Evolutionary conservation across 805 yeast species (phyloP).

Genomic region (Pichia pseudocactophila): DNA sequence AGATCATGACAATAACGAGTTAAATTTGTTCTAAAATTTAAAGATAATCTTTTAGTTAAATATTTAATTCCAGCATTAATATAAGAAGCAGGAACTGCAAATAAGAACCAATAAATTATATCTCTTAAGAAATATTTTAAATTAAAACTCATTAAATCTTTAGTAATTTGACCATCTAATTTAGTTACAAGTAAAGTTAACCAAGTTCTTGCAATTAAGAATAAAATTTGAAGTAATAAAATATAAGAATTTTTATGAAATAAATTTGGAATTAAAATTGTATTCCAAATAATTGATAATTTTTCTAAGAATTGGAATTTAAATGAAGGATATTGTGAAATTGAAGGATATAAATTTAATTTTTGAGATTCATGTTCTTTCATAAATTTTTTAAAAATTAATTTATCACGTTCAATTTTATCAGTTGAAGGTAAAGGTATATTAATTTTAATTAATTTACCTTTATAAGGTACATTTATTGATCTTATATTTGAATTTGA

Average conservation of each 20-base stretch:
- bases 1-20: slow-evolving; percentile 84
- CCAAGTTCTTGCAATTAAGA: slow-evolving; percentile 78
- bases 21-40: slow-evolving; percentile 77
- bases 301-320: slow-evolving; percentile 64
- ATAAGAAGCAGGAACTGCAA: slow-evolving; percentile 89
- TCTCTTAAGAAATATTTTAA: slow-evolving; percentile 69
- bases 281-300: slow-evolving; percentile 62
- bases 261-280: slow-evolving; percentile 67
- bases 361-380: slow-evolving; percentile 21
- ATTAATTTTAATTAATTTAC: slow-evolving; percentile 30
- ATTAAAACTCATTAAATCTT: slow-evolving; percentile 76
- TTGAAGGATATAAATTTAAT: slow-evolving; percentile 2
- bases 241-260: slow-evolving; percentile 59
- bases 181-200: slow-evolving; percentile 77
- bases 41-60: slow-evolving; percentile 63
- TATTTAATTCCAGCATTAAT: slow-evolving; percentile 85
- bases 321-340: too few species aligned
- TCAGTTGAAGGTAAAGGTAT: slow-evolving; percentile 38
- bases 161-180: slow-evolving; percentile 86
- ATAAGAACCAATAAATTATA: slow-evolving; percentile 74
- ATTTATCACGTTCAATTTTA: slow-evolving; percentile 46
- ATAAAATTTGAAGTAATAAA: slow-evolving; percentile 60
- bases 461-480: slow-evolving; percentile 41
- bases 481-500: slow-evolving; percentile 28
- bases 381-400: slow-evolving; percentile 39